Evolutionary conservation across 1,284 basidiomycete species (phyloP), one percentile per base, ranked within the genome.

Genomic region (Malassezia furfur): DNA sequence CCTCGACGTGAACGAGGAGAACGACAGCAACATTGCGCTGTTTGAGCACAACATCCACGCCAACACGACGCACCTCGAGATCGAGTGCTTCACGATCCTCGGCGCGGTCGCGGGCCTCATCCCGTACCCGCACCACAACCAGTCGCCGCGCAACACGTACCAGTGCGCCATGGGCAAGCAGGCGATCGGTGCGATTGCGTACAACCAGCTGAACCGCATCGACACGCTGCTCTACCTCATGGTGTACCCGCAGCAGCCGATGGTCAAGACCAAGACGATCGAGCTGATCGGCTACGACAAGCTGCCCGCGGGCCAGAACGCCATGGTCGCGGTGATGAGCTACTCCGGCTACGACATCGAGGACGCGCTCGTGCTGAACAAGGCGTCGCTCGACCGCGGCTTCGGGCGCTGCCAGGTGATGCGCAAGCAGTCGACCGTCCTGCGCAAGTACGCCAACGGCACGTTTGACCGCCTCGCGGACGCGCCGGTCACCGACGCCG

Each of bases 101-200:
- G 94, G 94, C 8, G 94, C 91, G 17, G 93, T 96, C 39, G 94
- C 94, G 6, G 94, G 96, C 36, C 82, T 99, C 19, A 98, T 99
- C 70, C 94, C 94, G 9, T 99, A 98, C 73, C 94, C 96, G 0
- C 94, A 99, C 74, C 94, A 99, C 77, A 98, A 99, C 73, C 96
- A 99, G 75, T 96, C 91, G 2, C 94, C 96, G 5, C 85, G 94
- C 54, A 96, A 98, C 73, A 98, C 94, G 1, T 98, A 98, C 74
- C 66, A 99, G 79, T 98, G 94, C 74, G 94, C 94, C 50, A 99
- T 98, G 94, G 94, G 94, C 61, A 99, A 99, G 79, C 94, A 99
- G 79, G 94, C 94, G 0, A 96, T 98, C 61, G 94, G 94, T n/a
- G 91, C 91, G 2, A 98, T 98, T 64, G 93, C 85, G 0, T 96